These are phyloP conservation scores for Hymenoscyphus fructigenus DNA, from an alignment of 2,329 filamentous ascomycete genomes.

Conservation along the genomic window DNA sequence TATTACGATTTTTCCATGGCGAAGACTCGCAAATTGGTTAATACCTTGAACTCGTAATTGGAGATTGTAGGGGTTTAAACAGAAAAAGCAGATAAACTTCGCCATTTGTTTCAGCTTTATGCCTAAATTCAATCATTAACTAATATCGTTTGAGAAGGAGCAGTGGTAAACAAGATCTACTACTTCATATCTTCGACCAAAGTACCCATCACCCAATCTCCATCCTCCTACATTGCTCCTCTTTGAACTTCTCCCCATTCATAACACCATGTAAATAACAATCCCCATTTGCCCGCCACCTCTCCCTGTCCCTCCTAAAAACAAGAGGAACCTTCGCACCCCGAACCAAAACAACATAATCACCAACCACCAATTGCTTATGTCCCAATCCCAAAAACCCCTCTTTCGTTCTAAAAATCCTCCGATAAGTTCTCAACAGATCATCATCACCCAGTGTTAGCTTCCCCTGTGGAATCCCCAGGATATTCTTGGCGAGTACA, in stretches of 20 bases:
- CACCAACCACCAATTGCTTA: background rate
- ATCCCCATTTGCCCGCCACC: background rate
- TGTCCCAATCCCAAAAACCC: background rate
- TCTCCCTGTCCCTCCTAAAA: background rate
- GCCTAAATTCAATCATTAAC: too few relatives aligned
- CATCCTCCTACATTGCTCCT: background rate
- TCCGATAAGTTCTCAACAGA: background rate
- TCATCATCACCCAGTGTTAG: background rate
- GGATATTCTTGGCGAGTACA: background rate
- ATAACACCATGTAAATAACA: background rate
- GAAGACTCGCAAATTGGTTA: slow-evolving; percentile 19
- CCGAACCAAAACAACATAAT: background rate
- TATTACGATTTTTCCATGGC: slow-evolving; percentile 45
- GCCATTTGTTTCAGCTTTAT: too few relatives aligned
- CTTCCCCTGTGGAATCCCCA: background rate
- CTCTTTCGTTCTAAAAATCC: background rate
- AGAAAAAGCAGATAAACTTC: too few relatives aligned
- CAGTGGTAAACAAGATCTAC: too few relatives aligned
- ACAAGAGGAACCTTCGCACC: background rate
- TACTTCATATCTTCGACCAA: too few relatives aligned
- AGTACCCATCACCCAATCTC: background rate
- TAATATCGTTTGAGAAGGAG: too few relatives aligned
- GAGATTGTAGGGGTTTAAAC: too few relatives aligned
- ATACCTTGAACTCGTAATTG: too few relatives aligned
- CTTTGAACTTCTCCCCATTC: background rate